Evolutionary conservation across 2,329 filamentous ascomycete genomes (phyloP).

Genomic region (Decorospora gaudefroyi): DNA sequence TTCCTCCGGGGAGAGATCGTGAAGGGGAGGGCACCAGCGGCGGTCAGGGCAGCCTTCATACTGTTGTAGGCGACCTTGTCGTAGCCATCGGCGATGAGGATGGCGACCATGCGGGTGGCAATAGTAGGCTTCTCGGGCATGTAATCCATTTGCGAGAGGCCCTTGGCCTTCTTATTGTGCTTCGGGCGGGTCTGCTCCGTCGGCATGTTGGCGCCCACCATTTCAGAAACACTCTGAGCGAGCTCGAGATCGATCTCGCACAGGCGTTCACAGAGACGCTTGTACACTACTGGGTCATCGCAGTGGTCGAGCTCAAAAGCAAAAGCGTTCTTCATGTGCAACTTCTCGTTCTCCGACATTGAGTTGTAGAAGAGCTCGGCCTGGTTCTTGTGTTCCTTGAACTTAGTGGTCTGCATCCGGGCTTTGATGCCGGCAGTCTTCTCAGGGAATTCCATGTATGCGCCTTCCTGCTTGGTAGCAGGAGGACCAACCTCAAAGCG

Average conservation of each 20-base stretch:
- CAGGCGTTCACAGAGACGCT: constrained; percentile 68
- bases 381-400: constrained; percentile 76
- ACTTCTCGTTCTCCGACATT: constrained; percentile 67
- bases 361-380: constrained; percentile 86
- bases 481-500: constrained; percentile 67
- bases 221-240: constrained; percentile 68
- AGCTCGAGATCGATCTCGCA: constrained; percentile 73
- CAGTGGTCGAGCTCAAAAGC: constrained; percentile 79
- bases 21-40: constrained; percentile 68
- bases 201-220: constrained; percentile 68
- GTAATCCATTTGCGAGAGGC: constrained; percentile 71
- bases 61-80: constrained; percentile 68
- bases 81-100: constrained; percentile 78
- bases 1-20: constrained; percentile 72
- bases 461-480: constrained; percentile 64
- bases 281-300: constrained; percentile 76
- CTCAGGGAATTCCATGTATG: constrained; percentile 69
- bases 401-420: constrained; percentile 71
- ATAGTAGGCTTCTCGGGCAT: constrained; percentile 68
- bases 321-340: constrained; percentile 64
- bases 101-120: constrained; percentile 70
- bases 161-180: constrained; percentile 68
- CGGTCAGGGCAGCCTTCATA: constrained; percentile 65
- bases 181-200: constrained; percentile 60
- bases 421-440: constrained; percentile 72